These are phyloP conservation scores for Didymella glomerata DNA, from an alignment of 2,329 filamentous ascomycete species.

Conservation along the genomic window DNA sequence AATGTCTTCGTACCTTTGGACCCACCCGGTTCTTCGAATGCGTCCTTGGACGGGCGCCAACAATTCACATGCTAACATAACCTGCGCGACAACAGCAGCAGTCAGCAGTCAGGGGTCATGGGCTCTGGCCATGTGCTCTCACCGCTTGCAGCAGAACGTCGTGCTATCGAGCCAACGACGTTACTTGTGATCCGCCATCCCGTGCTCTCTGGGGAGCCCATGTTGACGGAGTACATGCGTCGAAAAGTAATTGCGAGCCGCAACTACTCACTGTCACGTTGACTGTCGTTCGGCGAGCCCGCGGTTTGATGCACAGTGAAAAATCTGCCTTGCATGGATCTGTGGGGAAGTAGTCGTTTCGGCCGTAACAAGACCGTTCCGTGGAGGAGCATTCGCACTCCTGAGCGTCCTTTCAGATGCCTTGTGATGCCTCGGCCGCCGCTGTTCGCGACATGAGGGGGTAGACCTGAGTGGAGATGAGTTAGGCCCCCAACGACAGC, in stretches of 20 bases:
- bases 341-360: not conserved
- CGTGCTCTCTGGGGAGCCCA: not conserved
- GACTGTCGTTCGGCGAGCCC: not conserved
- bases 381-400: not conserved
- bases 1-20: not conserved
- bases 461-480: slow-evolving; percentile 6
- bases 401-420: not conserved
- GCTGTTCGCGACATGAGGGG: not conserved
- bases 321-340: slow-evolving; percentile 9
- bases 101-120: not conserved
- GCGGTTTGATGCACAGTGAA: not conserved
- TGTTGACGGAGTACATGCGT: not conserved
- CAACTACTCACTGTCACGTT: not conserved
- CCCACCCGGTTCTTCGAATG: no score
- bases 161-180: not conserved
- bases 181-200: not conserved
- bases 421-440: not conserved
- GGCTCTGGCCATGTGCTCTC: no score
- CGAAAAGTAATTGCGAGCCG: not conserved
- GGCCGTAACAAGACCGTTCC: not conserved
- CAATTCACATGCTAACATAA: not conserved
- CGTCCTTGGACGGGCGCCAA: not conserved
- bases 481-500: slow-evolving; percentile 10
- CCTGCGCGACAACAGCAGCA: not conserved
- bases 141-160: not conserved